Percentiles rank a stretch among this genome's conserved stretches.
Evolutionary conservation across 352 stramenopile species (phyloP).

Genomic region (Pythium myriotylum): DNA sequence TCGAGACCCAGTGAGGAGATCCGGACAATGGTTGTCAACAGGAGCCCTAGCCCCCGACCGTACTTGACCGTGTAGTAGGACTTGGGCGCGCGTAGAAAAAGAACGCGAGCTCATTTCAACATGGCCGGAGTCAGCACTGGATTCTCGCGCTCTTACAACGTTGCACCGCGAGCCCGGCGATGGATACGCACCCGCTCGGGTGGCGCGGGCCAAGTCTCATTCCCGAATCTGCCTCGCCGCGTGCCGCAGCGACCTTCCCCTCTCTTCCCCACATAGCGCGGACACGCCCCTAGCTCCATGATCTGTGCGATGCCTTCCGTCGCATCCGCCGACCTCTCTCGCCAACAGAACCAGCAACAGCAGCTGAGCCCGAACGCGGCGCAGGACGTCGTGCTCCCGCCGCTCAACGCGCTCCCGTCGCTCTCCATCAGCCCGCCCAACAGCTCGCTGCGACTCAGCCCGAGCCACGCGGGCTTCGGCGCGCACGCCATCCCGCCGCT

Average conservation of each 20-base stretch:
- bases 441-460: constrained; percentile 29
- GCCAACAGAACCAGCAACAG: no score
- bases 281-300: no score
- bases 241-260: background rate
- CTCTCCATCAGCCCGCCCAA: constrained; percentile 45
- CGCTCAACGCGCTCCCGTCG: constrained; percentile 23
- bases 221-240: constrained; percentile 11
- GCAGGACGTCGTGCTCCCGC: constrained; percentile 21
- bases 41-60: no score
- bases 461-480: constrained; percentile 3
- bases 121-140: no score
- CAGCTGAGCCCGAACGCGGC: background rate
- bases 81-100: no score
- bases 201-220: constrained; percentile 8
- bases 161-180: constrained; percentile 20
- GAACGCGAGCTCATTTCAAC: constrained; percentile 23
- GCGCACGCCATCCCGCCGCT: constrained; percentile 38
- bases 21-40: no score
- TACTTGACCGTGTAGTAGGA: no score
- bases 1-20: no score
- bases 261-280: constrained; percentile 2
- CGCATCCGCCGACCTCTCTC: constrained; percentile 4
- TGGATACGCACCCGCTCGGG: constrained; percentile 17
- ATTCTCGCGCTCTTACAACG: constrained; percentile 22
- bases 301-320: constrained; percentile 17